phyloP scores from a whole-genome alignment of 192 early-diverging fungal species.

The Geranomyces michiganensis region DNA sequence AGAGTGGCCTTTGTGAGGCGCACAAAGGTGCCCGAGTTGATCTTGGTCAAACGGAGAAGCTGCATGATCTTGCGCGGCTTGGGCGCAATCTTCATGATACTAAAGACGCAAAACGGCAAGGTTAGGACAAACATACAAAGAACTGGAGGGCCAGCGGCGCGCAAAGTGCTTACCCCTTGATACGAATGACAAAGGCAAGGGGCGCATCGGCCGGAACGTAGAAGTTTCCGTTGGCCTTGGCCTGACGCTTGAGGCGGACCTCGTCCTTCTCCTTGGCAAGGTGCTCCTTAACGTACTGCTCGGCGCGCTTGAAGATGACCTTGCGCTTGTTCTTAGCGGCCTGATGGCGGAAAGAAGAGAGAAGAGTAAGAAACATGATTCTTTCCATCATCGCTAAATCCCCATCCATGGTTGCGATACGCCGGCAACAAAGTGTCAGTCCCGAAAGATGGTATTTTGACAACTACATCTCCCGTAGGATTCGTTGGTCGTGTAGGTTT shows the following conservation, averaged over 20 bases:
- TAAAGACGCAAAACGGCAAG: background rate
- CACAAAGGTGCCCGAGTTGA: conserved; percentile 98
- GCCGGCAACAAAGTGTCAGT: conserved; percentile 45
- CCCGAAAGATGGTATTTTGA: conserved; percentile 70
- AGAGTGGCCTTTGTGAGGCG: conserved; percentile 94
- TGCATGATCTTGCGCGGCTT: conserved; percentile 99
- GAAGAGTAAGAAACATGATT: background rate
- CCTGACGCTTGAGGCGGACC: conserved; percentile 90
- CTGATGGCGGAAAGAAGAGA: conserved; percentile 24
- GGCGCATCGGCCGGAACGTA: conserved; percentile 96
- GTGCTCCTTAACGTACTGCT: conserved; percentile 99
- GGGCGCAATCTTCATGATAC: conserved; percentile 99
- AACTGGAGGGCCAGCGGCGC: background rate
- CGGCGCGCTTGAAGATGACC: conserved; percentile 99
- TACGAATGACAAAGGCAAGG: conserved; percentile 97
- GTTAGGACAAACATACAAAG: conserved; percentile 16
- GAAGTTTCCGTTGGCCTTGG: conserved; percentile 87
- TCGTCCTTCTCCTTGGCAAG: conserved; percentile 83
- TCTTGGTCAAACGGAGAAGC: conserved; percentile 97
- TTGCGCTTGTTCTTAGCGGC: conserved; percentile 71
- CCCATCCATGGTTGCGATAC: conserved; percentile 7
- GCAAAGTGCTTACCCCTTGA: conserved; percentile 73
- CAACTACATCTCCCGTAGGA: conserved; percentile 51
- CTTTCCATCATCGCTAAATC: background rate
- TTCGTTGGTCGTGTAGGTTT: conserved; percentile 38